Conservation (phyloP, 1,139 yeast genomes). For the Candida dubliniensis region DNA sequence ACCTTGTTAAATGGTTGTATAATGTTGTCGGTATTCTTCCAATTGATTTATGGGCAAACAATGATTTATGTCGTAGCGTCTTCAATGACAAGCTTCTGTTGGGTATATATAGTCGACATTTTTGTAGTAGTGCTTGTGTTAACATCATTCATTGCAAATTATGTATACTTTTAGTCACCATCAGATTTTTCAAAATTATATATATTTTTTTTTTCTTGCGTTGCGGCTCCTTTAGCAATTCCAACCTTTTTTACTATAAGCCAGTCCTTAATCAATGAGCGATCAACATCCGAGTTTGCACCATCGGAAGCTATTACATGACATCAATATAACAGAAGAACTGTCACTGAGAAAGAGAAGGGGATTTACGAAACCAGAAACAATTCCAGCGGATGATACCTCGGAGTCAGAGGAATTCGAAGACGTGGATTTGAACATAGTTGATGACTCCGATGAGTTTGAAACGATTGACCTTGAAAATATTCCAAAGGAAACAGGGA, state of each 20-base stretch:
- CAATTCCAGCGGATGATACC: conserved; percentile 1
- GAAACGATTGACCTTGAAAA: conserved; percentile 30
- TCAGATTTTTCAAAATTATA: conserved; percentile 1
- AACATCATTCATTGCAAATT: conserved; percentile 1
- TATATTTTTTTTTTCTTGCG: not conserved
- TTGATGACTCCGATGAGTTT: conserved; percentile 29
- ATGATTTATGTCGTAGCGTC: conserved; percentile 7
- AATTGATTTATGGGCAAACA: conserved; percentile 7
- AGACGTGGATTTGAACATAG: conserved; percentile 24
- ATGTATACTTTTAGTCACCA: not conserved
- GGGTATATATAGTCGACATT: conserved; percentile 1
- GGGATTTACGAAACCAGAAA: not conserved
- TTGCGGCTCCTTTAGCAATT: not conserved
- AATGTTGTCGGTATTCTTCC: conserved; percentile 13
- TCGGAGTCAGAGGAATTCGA: conserved; percentile 33
- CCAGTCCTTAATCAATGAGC: not conserved
- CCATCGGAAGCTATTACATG: conserved; percentile 10
- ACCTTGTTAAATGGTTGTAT: conserved; percentile 11
- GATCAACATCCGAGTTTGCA: conserved; percentile 5
- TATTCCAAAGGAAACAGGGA: not conserved
- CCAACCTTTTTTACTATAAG: not conserved
- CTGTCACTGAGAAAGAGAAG: conserved; percentile 8
- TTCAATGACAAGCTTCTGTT: not conserved
- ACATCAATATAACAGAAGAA: not conserved
- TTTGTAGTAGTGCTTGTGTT: not conserved